These are phyloP conservation scores for Crithidia expoeki DNA, from an alignment of 208 protist species.

Conservation along the genomic window DNA sequence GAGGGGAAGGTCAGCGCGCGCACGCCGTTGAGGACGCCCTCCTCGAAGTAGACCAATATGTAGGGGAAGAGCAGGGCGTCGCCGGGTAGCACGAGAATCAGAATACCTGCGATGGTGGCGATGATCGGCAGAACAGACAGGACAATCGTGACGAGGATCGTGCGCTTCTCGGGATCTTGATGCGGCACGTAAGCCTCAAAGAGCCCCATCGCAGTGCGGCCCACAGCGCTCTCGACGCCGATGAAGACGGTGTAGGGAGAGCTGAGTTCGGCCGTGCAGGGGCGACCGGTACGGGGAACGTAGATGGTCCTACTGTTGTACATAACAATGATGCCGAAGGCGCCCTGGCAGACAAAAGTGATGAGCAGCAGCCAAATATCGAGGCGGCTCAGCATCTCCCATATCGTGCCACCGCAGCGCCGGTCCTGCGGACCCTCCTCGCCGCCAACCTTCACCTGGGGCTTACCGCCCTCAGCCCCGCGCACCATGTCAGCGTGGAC, in stretches of 20 bases:
- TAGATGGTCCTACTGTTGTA: slow-evolving; percentile 77
- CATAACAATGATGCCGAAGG: slow-evolving; percentile 57
- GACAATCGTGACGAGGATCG: slow-evolving; percentile 51
- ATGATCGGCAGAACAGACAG: slow-evolving; percentile 55
- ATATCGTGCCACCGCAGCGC: slow-evolving; percentile 55
- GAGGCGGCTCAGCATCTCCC: slow-evolving; percentile 30
- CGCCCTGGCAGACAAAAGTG: slow-evolving; percentile 56
- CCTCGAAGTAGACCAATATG: slow-evolving; percentile 73
- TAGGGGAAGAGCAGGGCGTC: slow-evolving; percentile 65
- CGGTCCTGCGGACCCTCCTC: slow-evolving; percentile 55
- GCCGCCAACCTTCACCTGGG: slow-evolving; percentile 7
- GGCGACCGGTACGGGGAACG: slow-evolving; percentile 53
- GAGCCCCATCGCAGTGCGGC: slow-evolving; percentile 59
- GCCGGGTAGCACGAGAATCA: slow-evolving; percentile 67
- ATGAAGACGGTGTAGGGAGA: slow-evolving; percentile 74
- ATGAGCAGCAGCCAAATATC: slow-evolving; percentile 67
- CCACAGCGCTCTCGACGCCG: slow-evolving; percentile 60
- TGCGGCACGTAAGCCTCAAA: slow-evolving; percentile 76
- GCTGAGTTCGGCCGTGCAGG: slow-evolving; percentile 38
- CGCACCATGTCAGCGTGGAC: background rate
- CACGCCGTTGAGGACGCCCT: slow-evolving; percentile 61
- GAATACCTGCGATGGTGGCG: slow-evolving; percentile 52
- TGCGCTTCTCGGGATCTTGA: slow-evolving; percentile 48
- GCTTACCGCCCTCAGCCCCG: background rate
- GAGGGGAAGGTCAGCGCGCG: slow-evolving; percentile 69